Evolutionary conservation across 2,329 filamentous ascomycete genomes (phyloP), one percentile per base, ranked within the genome.

Genomic region (Metarhizium album): DNA sequence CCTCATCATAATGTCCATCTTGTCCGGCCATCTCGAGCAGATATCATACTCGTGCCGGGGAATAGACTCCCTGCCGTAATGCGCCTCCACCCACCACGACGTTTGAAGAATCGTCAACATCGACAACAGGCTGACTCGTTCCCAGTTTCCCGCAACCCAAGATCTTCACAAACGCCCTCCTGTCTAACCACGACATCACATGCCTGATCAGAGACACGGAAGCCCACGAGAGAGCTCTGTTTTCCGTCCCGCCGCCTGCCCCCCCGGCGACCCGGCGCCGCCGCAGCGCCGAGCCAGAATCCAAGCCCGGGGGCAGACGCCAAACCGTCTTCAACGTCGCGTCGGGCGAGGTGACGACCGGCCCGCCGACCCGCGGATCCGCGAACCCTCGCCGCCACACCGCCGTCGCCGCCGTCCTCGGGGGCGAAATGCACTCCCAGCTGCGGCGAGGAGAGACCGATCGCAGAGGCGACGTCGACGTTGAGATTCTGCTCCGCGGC

Each of bases 131-230:
- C 27, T 29, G 2, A 29, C 27, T 9, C 11, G 7, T 29, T 29
- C 2, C 11, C 57, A 94, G 89, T 33, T 97, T 97, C 60, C 88
- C 88, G 40, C 81, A 81, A 2, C 88, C 91, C n/a, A 94, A 88
- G 62, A 90, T 93, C 62, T 98, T 97, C 71, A 93, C 90, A 58
- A 96, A 95, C 66, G 90, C 93, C 33, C 78, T 98, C 38, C 82
- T 97, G 46, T 83, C 85, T 51, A 83, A 83, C 58, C 84, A 90
- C 67, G 93, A 98, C 67, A 97, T 98, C 59, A 97, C 93, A 3
- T 81, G 87, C 13, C 74, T 98, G 46, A 96, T 98, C 62, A 87
- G 93, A 54, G 93, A 98, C 66, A 96, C 91, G 3, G 93, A 98
- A 68, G 73, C 86, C 22, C 91, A 97, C 70, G 93, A 98, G 67